Conservation (phyloP, 2,329 filamentous ascomycete genomes). For the Monosporascus sp. region DNA sequence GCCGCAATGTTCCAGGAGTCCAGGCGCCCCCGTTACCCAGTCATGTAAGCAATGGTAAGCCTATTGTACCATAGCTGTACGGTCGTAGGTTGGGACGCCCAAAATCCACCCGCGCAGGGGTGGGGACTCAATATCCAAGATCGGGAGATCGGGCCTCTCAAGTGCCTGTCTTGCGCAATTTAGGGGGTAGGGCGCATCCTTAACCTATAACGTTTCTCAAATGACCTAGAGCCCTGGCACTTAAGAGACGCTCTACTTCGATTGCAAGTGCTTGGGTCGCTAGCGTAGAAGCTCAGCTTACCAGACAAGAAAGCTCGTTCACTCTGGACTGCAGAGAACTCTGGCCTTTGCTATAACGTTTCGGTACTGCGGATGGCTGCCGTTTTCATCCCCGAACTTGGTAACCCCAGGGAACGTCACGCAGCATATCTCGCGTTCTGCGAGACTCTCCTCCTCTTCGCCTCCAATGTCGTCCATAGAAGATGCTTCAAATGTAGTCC, state of each 20-base stretch:
- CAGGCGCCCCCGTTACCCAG: not conserved
- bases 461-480: conserved; percentile 64
- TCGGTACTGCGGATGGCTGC: conserved; percentile 52
- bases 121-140: too few relatives aligned
- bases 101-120: too few relatives aligned
- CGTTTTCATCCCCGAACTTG: conserved; percentile 61
- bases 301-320: conserved; percentile 13
- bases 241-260: not conserved
- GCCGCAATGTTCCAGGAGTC: not conserved
- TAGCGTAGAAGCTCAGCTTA: not conserved
- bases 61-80: not conserved
- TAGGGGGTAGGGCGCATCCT: not conserved
- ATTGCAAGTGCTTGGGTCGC: not conserved
- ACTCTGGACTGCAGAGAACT: conserved; percentile 53
- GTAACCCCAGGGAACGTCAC: conserved; percentile 60
- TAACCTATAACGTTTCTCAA: not conserved
- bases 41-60: not conserved
- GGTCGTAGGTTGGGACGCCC: not conserved
- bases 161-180: too few relatives aligned
- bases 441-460: conserved; percentile 52
- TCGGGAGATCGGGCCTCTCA: too few relatives aligned
- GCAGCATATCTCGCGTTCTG: conserved; percentile 51
- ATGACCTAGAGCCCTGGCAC: too few relatives aligned
- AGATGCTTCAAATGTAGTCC: conserved; percentile 49
- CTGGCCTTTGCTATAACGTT: conserved; percentile 64